Evolutionary conservation across 2,329 filamentous ascomycete species (phyloP).

Genomic region (Penicillium frequentans): DNA sequence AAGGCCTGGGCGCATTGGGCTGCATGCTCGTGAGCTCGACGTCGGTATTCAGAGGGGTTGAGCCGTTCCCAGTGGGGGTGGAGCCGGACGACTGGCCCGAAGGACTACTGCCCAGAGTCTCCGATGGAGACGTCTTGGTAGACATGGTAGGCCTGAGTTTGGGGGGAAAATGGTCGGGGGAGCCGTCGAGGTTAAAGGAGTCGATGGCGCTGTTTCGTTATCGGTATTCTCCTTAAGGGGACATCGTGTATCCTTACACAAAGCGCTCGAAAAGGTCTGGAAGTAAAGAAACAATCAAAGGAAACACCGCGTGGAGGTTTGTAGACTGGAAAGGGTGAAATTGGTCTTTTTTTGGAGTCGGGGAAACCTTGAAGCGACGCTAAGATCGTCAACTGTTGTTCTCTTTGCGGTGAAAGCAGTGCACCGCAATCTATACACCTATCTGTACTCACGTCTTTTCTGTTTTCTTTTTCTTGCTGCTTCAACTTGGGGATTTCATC

Average conservation of each 20-base stretch:
- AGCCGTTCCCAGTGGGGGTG: conserved; percentile 30
- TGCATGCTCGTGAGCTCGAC: conserved; percentile 43
- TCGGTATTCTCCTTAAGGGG: conserved; percentile 7
- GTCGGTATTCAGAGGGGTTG: conserved; percentile 34
- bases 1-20: conserved; percentile 31
- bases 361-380: conserved; percentile 10
- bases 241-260: conserved; percentile 11
- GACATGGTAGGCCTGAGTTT: conserved; percentile 23
- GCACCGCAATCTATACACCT: background rate
- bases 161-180: background rate
- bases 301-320: background rate
- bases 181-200: background rate
- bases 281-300: background rate
- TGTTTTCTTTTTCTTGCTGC: background rate
- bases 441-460: background rate
- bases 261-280: background rate
- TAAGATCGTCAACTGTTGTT: conserved; percentile 3
- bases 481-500: background rate
- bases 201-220: conserved; percentile 2
- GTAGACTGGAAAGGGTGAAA: conserved; percentile 5
- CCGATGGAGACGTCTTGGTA: conserved; percentile 26
- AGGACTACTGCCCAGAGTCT: conserved; percentile 24
- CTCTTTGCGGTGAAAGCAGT: background rate
- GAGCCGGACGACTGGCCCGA: conserved; percentile 24
- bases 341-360: conserved; percentile 9